Conservation (phyloP, 345 rosid species). For the Salix viminalis region DNA sequence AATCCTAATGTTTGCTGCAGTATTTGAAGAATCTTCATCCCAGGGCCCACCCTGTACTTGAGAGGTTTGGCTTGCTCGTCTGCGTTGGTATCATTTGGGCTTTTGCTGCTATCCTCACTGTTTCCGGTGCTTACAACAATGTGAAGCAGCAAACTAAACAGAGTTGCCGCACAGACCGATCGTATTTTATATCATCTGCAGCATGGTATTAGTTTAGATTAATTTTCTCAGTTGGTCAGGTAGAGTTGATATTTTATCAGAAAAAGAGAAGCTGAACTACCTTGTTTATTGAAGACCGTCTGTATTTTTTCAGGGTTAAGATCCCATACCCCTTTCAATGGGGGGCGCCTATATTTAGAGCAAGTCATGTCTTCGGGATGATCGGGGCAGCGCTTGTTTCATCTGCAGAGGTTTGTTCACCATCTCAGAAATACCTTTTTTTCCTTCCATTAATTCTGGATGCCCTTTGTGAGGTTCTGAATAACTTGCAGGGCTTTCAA, state of each 20-base stretch:
- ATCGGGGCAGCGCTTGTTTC: conserved; percentile 89
- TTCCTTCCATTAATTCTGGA: neutral
- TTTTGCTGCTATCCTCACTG: conserved; percentile 89
- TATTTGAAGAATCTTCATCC: conserved; percentile 47
- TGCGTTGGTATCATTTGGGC: conserved; percentile 84
- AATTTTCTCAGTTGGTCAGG: conserved; percentile 1
- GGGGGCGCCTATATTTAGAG: conserved; percentile 94
- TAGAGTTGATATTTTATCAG: neutral
- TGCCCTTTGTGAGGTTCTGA: neutral
- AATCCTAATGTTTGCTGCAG: conserved; percentile 38
- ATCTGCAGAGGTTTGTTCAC: conserved; percentile 67
- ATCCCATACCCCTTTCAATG: conserved; percentile 94
- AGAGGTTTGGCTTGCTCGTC: conserved; percentile 79
- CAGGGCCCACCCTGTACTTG: conserved; percentile 38
- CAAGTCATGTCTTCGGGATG: conserved; percentile 95
- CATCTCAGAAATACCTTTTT: neutral
- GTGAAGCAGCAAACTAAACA: conserved; percentile 50
- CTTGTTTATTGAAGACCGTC: neutral
- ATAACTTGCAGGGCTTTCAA: neutral
- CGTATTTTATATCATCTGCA: conserved; percentile 70
- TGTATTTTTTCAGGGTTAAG: conserved; percentile 56
- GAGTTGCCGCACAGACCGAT: conserved; percentile 76
- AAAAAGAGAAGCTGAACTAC: neutral
- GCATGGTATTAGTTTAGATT: conserved; percentile 54
- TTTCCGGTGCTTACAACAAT: conserved; percentile 86